A percentile compares a stretch with the other conserved stretches of the same genome.
Evolutionary conservation across 2,329 filamentous ascomycete species (phyloP).

Genomic region (Gaeumannomyces tritici): DNA sequence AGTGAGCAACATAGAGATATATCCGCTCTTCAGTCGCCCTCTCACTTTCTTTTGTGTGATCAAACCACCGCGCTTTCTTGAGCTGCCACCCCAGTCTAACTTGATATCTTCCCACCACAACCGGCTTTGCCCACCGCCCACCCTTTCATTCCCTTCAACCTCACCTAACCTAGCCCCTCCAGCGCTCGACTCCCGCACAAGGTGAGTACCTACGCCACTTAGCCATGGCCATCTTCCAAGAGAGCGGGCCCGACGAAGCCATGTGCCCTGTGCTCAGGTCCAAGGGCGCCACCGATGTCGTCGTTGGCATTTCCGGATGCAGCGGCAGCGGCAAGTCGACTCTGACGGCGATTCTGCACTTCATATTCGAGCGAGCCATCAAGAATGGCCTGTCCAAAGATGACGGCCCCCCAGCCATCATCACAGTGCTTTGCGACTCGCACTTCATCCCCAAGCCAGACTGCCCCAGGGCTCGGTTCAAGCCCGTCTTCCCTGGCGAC

Average conservation of each 20-base stretch:
- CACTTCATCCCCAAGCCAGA: conserved; percentile 9
- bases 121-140: not conserved
- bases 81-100: not conserved
- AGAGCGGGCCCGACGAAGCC: not conserved
- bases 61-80: not conserved
- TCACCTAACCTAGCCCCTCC: not conserved
- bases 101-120: not conserved
- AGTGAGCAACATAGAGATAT: not conserved
- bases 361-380: not conserved
- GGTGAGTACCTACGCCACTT: not conserved
- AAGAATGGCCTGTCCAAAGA: not conserved
- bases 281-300: not conserved
- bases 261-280: not conserved
- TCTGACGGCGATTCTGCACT: not conserved
- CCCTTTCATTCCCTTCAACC: too few relatives aligned
- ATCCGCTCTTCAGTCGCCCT: not conserved
- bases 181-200: not conserved
- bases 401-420: not conserved
- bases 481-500: not conserved
- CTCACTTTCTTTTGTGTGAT: not conserved
- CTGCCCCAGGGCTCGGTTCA: conserved; percentile 6
- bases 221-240: not conserved
- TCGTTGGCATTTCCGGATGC: conserved; percentile 1
- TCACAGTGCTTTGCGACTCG: conserved; percentile 3
- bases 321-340: conserved; percentile 1